Conservation (phyloP, 805 yeast species). For the Lachancea cidri region DNA sequence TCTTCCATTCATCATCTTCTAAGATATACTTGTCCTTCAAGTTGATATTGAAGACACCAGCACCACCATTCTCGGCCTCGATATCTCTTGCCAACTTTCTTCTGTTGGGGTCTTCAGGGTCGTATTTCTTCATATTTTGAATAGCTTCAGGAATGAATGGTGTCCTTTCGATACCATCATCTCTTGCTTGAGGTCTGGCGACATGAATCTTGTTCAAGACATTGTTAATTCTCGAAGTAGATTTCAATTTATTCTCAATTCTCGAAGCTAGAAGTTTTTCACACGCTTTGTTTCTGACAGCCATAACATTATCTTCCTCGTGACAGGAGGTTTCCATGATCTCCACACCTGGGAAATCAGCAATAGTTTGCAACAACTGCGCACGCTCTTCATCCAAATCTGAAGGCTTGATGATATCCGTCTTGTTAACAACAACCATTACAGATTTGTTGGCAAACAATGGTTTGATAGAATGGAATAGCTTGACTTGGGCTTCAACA, state of each 20-base stretch:
- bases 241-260: constrained; percentile 93
- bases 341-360: constrained; percentile 75
- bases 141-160: constrained; percentile 81
- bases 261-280: constrained; percentile 93
- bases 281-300: constrained; percentile 94
- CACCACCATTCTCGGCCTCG: constrained; percentile 96
- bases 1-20: constrained; percentile 97
- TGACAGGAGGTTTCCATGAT: constrained; percentile 90
- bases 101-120: constrained; percentile 75
- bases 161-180: constrained; percentile 65
- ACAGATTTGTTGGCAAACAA: constrained; percentile 95
- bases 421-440: constrained; percentile 90
- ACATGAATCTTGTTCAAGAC: constrained; percentile 95
- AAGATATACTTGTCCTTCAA: constrained; percentile 85
- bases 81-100: constrained; percentile 78
- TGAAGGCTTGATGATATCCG: constrained; percentile 81
- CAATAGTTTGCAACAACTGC: constrained; percentile 60
- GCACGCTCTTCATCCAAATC: constrained; percentile 76
- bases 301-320: constrained; percentile 92
- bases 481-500: constrained; percentile 93
- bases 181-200: constrained; percentile 84
- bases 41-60: constrained; percentile 94
- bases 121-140: constrained; percentile 57
- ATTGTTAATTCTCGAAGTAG: constrained; percentile 80
- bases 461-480: constrained; percentile 95